Evolutionary conservation across 371 early-diverging fungal genomes (phyloP).

Genomic region (Chytridium lagenaria): DNA sequence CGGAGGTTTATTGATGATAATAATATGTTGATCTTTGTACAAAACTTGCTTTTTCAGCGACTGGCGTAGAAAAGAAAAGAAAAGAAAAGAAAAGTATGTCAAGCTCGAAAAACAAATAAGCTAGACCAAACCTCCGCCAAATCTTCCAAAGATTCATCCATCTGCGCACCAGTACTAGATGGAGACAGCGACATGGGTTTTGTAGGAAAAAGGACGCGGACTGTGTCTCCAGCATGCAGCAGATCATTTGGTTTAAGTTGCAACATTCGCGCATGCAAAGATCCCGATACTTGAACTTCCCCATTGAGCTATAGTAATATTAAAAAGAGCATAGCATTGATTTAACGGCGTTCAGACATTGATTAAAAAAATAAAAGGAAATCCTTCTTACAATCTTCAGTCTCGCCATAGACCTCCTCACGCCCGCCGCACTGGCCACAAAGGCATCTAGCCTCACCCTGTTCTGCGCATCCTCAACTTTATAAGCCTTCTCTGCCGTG

Average conservation of each 20-base stretch:
- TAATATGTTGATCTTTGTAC: conserved; percentile 52
- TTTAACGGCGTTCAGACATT: not conserved
- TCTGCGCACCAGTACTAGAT: not conserved
- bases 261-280: conserved; percentile 37
- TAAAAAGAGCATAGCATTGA: not conserved
- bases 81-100: not conserved
- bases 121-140: not conserved
- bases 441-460: conserved; percentile 36
- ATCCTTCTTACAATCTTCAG: conserved; percentile 38
- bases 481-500: not conserved
- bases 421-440: conserved; percentile 18
- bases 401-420: conserved; percentile 39
- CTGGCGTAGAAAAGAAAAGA: not conserved
- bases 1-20: conserved; percentile 58
- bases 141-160: not conserved
- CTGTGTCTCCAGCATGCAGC: conserved; percentile 42
- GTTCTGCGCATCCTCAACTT: conserved; percentile 38
- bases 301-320: conserved; percentile 14
- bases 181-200: not conserved
- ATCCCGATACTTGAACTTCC: conserved; percentile 35
- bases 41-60: conserved; percentile 28
- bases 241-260: conserved; percentile 26
- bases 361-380: not conserved
- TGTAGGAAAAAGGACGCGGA: conserved; percentile 29
- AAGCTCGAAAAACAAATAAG: not conserved